Conservation (phyloP, 1,284 basidiomycete species). For the Quambalaria eucalypti region DNA sequence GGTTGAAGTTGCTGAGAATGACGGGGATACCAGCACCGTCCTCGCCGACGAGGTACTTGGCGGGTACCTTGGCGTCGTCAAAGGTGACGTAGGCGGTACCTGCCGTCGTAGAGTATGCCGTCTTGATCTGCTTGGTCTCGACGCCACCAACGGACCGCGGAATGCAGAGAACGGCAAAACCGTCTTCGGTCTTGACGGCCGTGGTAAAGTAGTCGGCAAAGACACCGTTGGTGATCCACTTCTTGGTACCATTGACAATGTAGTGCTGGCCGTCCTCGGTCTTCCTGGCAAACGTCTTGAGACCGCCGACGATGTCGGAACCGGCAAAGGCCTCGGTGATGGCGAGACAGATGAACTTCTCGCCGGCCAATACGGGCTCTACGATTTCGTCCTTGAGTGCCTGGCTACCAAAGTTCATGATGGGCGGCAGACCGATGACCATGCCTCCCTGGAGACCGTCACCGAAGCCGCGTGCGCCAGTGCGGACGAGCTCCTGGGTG, state of each 20-base stretch:
- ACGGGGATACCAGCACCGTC: conserved; percentile 74
- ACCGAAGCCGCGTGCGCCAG: conserved; percentile 58
- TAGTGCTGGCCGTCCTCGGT: conserved; percentile 65
- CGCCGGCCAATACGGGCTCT: conserved; percentile 68
- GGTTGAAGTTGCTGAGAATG: conserved; percentile 53
- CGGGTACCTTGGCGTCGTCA: conserved; percentile 74
- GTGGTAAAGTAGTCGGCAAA: conserved; percentile 53
- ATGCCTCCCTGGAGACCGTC: conserved; percentile 48
- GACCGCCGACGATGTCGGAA: conserved; percentile 61
- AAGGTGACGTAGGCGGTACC: conserved; percentile 76
- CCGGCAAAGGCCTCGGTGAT: conserved; percentile 86
- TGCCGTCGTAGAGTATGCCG: conserved; percentile 42
- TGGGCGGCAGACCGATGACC: conserved; percentile 48
- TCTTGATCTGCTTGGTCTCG: conserved; percentile 71
- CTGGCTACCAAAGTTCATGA: conserved; percentile 71
- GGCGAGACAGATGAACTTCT: conserved; percentile 73
- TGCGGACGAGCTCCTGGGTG: conserved; percentile 72
- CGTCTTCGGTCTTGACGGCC: conserved; percentile 55
- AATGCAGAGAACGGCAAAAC: conserved; percentile 75
- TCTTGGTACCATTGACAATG: conserved; percentile 47
- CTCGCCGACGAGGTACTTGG: conserved; percentile 74
- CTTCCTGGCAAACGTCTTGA: conserved; percentile 67
- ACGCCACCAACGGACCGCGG: conserved; percentile 54
- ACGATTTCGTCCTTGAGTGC: conserved; percentile 69
- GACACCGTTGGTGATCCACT: conserved; percentile 87